Conservation (phyloP, 2,329 filamentous ascomycete species). For the Hypoxylon sp. region DNA sequence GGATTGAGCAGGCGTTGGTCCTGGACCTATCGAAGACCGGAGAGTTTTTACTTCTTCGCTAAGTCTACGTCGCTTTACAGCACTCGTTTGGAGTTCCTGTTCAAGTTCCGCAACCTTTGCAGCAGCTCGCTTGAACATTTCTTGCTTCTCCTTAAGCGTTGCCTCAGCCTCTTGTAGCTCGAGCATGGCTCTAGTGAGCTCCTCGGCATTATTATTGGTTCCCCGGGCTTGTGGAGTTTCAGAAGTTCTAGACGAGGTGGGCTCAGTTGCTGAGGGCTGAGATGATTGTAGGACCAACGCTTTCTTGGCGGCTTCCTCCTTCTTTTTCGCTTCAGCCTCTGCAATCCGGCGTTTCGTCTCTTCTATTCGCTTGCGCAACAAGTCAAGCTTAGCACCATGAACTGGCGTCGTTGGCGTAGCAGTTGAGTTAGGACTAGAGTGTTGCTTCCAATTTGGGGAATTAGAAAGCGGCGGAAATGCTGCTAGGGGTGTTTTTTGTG, state of each 20-base stretch:
- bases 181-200: constrained; percentile 48
- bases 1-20: constrained; percentile 11
- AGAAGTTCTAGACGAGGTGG: constrained; percentile 23
- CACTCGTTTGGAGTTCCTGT: constrained; percentile 53
- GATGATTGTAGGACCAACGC: constrained; percentile 35
- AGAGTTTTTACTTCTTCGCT: constrained; percentile 48
- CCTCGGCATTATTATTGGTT: constrained; percentile 27
- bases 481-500: constrained; percentile 52
- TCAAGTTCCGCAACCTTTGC: constrained; percentile 59
- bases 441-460: constrained; percentile 50
- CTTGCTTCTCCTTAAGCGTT: constrained; percentile 54
- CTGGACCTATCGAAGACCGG: constrained; percentile 41
- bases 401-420: constrained; percentile 49
- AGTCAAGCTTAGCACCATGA: constrained; percentile 41
- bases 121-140: constrained; percentile 57
- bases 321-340: constrained; percentile 65
- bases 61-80: constrained; percentile 48
- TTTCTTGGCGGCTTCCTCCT: constrained; percentile 44
- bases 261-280: constrained; percentile 31
- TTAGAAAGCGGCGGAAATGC: constrained; percentile 57
- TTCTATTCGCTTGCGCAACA: constrained; percentile 61
- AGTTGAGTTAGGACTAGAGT: constrained; percentile 51
- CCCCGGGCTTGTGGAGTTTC: constrained; percentile 27
- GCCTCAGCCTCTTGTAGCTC: constrained; percentile 52
- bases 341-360: constrained; percentile 67